These are phyloP conservation scores for Penicillium italicum DNA, from an alignment of 2,329 filamentous ascomycete genomes.

Conservation along the genomic window DNA sequence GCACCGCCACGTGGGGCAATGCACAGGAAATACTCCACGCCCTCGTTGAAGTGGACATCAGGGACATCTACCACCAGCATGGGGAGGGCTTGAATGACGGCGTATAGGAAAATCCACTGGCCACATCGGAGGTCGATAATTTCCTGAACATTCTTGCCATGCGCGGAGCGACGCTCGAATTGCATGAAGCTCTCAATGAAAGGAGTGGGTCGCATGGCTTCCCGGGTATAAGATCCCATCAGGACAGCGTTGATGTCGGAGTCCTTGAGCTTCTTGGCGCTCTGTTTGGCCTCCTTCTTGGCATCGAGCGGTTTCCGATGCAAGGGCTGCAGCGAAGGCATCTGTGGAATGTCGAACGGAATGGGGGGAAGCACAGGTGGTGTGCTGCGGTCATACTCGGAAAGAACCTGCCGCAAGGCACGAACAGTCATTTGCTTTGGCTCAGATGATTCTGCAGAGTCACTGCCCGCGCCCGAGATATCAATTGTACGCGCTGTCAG, in stretches of 20 bases:
- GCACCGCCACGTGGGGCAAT: constrained; percentile 48
- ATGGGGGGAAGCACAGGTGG: constrained; percentile 88
- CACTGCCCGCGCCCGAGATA: constrained; percentile 55
- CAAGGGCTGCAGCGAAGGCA: constrained; percentile 67
- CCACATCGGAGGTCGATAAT: constrained; percentile 47
- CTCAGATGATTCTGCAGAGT: constrained; percentile 36
- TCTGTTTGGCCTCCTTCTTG: constrained; percentile 72
- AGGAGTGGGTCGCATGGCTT: constrained; percentile 54
- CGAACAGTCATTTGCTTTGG: constrained; percentile 59
- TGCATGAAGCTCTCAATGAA: constrained; percentile 49
- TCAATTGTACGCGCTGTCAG: constrained; percentile 77
- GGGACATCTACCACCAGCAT: constrained; percentile 50
- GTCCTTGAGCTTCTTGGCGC: constrained; percentile 68
- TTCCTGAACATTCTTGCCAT: constrained; percentile 45
- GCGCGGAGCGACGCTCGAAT: constrained; percentile 45
- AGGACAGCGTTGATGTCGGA: constrained; percentile 74
- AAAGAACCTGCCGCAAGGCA: constrained; percentile 73
- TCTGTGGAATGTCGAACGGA: constrained; percentile 78
- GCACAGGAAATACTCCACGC: constrained; percentile 51
- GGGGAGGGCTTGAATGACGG: constrained; percentile 49
- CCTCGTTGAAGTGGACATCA: constrained; percentile 43
- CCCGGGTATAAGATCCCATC: constrained; percentile 76
- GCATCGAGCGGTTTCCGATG: constrained; percentile 62
- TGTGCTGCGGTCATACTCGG: constrained; percentile 83
- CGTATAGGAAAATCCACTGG: constrained; percentile 52